Evolutionary conservation across 169 alveolate species (phyloP).

Genomic region (Babesia ovis): DNA sequence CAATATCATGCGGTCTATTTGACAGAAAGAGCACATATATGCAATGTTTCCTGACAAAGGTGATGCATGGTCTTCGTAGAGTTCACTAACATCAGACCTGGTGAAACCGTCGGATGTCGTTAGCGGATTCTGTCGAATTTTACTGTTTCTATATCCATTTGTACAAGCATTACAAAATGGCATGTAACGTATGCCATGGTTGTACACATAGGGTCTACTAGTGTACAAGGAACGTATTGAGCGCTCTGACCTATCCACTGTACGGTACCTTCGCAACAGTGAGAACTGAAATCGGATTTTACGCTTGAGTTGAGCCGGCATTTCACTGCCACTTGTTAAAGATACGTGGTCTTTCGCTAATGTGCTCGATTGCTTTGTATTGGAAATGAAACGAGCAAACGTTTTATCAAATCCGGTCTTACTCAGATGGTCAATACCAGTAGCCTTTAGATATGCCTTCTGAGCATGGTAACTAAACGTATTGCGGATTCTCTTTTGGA

Average conservation of each 20-base stretch:
- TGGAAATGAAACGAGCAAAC: not conserved
- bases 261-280: not conserved
- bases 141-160: not conserved
- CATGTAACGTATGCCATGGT: not conserved
- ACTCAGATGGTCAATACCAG: not conserved
- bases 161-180: not conserved
- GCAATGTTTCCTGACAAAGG: not conserved
- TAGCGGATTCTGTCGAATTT: not conserved
- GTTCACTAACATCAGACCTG: not conserved
- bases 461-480: not conserved
- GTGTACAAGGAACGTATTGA: not conserved
- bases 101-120: not conserved
- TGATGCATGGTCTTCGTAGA: not conserved
- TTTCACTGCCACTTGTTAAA: not conserved
- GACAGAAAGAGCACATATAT: slow-evolving; percentile 16
- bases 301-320: not conserved
- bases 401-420: not conserved
- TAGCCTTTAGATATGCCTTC: not conserved
- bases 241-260: not conserved
- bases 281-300: not conserved
- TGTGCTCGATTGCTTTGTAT: not conserved
- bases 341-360: not conserved
- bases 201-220: not conserved
- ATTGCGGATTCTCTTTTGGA: slow-evolving; percentile 39
- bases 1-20: slow-evolving; percentile 27